A percentile compares a stretch with the other conserved stretches of the same genome.
phyloP scores from a whole-genome alignment of 768 basidiomycete species.

The Lactarius akahatsu region DNA sequence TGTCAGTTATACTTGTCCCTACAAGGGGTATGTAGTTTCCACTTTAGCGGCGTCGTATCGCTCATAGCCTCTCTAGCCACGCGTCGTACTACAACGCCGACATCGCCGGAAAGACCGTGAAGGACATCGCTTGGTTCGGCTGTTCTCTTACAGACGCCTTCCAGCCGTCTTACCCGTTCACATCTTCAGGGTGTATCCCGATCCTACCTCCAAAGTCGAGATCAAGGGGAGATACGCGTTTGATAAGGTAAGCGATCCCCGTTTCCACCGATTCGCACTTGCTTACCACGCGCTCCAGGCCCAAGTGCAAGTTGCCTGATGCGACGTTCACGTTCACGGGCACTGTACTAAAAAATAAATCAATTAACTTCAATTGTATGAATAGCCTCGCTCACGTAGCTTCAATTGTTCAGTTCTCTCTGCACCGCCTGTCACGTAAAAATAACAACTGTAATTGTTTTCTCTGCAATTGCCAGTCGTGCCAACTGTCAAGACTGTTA shows the following conservation, averaged over 20 bases:
- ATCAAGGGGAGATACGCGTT: slow-evolving; percentile 74
- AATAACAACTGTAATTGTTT: too few relatives aligned
- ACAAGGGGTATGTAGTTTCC: slow-evolving; percentile 13
- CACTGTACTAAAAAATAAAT: background rate
- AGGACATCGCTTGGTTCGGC: slow-evolving; percentile 67
- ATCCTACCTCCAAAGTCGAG: slow-evolving; percentile 53
- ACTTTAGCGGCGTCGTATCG: background rate
- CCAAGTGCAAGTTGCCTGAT: slow-evolving; percentile 10
- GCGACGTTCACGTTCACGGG: background rate
- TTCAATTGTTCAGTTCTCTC: background rate
- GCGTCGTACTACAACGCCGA: slow-evolving; percentile 66
- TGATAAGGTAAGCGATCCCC: slow-evolving; percentile 56
- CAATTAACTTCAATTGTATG: background rate
- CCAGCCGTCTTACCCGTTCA: background rate
- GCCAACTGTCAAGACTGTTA: too few relatives aligned
- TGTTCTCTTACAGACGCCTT: background rate
- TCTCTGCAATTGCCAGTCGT: too few relatives aligned
- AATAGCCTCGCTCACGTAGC: background rate
- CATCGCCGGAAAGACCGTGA: slow-evolving; percentile 47
- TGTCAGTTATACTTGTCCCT: slow-evolving; percentile 15
- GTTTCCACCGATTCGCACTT: background rate
- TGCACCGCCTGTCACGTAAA: background rate
- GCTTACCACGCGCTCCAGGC: background rate
- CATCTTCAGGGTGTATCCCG: slow-evolving; percentile 62
- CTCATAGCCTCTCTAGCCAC: slow-evolving; percentile 38